Conservation (phyloP, 306 rosid species). For the Cucumis cinereus region DNA sequence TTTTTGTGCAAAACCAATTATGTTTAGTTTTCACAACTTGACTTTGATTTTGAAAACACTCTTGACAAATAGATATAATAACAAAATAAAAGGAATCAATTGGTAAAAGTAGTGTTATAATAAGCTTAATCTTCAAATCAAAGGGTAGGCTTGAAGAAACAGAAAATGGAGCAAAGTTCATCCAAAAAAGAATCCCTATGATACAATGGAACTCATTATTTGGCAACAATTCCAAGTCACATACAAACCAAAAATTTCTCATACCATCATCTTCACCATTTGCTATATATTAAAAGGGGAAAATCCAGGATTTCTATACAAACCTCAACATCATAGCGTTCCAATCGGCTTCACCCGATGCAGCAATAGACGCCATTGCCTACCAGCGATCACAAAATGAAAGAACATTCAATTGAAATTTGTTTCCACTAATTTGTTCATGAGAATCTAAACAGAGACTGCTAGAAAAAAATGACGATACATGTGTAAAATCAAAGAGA, state of each 20-base stretch:
- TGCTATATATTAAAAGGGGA: neutral
- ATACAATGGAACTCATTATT: neutral
- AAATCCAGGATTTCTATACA: neutral
- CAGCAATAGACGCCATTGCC: conserved; percentile 97
- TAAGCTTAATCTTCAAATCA: neutral
- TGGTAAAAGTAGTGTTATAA: too few species aligned
- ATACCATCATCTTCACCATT: neutral
- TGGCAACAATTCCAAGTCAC: neutral
- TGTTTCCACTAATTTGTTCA: neutral
- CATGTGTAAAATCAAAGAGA: neutral
- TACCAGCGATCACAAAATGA: conserved; percentile 8
- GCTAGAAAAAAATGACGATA: neutral
- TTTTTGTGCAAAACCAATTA: too few species aligned
- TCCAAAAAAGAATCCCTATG: neutral
- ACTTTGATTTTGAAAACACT: neutral
- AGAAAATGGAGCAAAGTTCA: neutral
- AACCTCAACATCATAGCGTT: conserved; percentile 67
- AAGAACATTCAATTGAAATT: neutral
- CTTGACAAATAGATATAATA: neutral
- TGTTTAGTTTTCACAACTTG: too few species aligned
- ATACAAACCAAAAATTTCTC: neutral
- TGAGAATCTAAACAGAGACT: neutral
- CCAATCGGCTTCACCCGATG: conserved; percentile 76
- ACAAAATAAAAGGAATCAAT: neutral
- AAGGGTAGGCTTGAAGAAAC: neutral